Base-by-base conservation (phyloP, 208 protist genomes). In the Tetramitus jugosus region DNA sequence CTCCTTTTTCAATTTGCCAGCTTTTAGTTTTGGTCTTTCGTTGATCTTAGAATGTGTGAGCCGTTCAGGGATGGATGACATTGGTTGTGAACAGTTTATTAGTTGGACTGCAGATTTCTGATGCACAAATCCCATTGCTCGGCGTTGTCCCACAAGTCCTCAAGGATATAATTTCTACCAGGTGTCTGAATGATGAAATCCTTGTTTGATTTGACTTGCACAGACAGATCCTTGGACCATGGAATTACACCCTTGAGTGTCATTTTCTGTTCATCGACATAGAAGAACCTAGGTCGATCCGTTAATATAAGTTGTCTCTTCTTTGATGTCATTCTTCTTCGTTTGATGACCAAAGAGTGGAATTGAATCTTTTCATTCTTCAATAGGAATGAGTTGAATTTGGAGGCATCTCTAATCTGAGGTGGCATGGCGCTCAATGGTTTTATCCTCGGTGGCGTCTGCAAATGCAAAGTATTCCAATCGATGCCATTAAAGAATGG, bases 401-500 rank as follows among this genome's bases (percentile, higher is more conserved):
- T 37, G 31, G n/a, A n/a, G n/a, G n/a, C n/a, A n/a, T 62, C 56
- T 37, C 35, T 62, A 8, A 62, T 10, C n/a, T 20, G 35, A 10
- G 13, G n/a, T 62, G 56, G n/a, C n/a, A n/a, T n/a, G n/a, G n/a
- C n/a, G n/a, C n/a, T n/a, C n/a, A n/a, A n/a, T n/a, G 49, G 62
- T 52, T 49, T n/a, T 23, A 75, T 60, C 0, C n/a, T 60, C 26
- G 69, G 69, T 20, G 69, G 69, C 6, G 46, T 76, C 39, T 61
- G 42, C 31, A 60, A 10, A 33, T 60, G 39, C 29, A 76, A 76
- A 60, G 10, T 60, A 40, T 14, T 6, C 60, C 82, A 82, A 31
- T 82, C 56, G n/a, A 81, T 81, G 31, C 45, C 42, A 31, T 71
- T 23, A 76, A 82, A 82, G 56, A 82, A 78, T 4, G 42, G 37